Conservation (phyloP, 257 asterid species). For the Orobanche coerulescens region DNA sequence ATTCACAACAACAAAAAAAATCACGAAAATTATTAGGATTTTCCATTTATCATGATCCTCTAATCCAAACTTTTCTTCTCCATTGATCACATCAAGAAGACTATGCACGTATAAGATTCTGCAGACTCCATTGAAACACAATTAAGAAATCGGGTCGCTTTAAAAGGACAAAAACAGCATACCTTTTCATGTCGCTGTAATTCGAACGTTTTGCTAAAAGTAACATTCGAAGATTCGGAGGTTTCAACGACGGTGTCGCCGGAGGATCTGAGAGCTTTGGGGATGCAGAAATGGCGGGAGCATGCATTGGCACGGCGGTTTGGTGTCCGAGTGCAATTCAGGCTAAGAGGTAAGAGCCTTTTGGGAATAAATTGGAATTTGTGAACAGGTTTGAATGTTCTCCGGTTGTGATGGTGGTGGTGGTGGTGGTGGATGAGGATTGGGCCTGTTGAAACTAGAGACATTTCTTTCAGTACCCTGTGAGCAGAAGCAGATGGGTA, state of each 20-base stretch:
- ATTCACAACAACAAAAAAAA: background rate
- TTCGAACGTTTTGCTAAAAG: slow-evolving; percentile 33
- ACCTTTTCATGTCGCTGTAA: slow-evolving; percentile 54
- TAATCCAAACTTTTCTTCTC: background rate
- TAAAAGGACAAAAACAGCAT: background rate
- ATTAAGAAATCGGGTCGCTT: slow-evolving; percentile 1
- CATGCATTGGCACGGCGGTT: slow-evolving; percentile 25
- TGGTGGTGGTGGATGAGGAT: slow-evolving; percentile 25
- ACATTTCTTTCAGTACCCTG: slow-evolving; percentile 32
- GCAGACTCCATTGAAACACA: background rate
- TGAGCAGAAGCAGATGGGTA: background rate
- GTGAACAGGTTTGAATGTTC: slow-evolving; percentile 23
- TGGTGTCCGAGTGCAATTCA: slow-evolving; percentile 31
- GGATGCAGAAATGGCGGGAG: slow-evolving; percentile 30
- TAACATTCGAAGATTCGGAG: slow-evolving; percentile 35
- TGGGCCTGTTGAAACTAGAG: slow-evolving; percentile 37
- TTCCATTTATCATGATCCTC: background rate
- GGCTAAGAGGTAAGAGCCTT: slow-evolving; percentile 22
- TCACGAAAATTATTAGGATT: no score
- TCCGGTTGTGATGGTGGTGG: slow-evolving; percentile 12
- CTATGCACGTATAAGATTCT: background rate
- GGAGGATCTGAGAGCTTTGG: slow-evolving; percentile 36
- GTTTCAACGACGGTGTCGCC: slow-evolving; percentile 44
- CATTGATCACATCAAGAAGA: slow-evolving; percentile 1
- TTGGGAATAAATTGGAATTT: slow-evolving; percentile 20